Evolutionary conservation across 202 grass and related monocot species (phyloP).

Genomic region (Carex arenaria): DNA sequence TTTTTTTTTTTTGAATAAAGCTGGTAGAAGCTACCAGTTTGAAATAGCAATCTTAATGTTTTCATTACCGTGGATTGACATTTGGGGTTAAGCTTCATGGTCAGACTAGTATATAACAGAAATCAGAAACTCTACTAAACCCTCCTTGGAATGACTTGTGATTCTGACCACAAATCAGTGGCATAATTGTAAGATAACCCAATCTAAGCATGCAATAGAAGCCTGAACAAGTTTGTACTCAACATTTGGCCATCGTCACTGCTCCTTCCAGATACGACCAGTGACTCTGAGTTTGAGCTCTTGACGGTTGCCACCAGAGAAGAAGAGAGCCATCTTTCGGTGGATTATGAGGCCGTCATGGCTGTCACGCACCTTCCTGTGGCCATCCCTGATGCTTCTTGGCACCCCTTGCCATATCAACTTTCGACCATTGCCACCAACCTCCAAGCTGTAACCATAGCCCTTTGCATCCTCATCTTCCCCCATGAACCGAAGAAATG

Average conservation of each 20-base stretch:
- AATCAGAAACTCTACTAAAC: not conserved
- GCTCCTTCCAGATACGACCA: slow-evolving; percentile 38
- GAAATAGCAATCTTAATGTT: slow-evolving; percentile 7
- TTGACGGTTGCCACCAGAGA: slow-evolving; percentile 33
- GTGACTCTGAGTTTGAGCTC: slow-evolving; percentile 35
- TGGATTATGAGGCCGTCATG: slow-evolving; percentile 35
- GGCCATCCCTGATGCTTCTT: slow-evolving; percentile 36
- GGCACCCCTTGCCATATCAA: slow-evolving; percentile 37
- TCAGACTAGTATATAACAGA: slow-evolving; percentile 4
- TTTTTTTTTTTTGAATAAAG: too few species aligned
- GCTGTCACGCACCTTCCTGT: slow-evolving; percentile 36
- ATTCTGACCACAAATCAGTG: slow-evolving; percentile 7
- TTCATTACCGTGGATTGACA: not conserved
- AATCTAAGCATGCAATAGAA: slow-evolving; percentile 9
- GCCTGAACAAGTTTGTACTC: slow-evolving; percentile 19
- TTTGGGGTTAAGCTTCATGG: not conserved
- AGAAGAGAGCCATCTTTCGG: slow-evolving; percentile 37
- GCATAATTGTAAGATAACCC: slow-evolving; percentile 1
- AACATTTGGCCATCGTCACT: slow-evolving; percentile 8
- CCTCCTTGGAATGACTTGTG: not conserved
- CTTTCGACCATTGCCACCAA: slow-evolving; percentile 35
- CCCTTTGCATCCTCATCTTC: slow-evolving; percentile 38
- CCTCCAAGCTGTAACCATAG: slow-evolving; percentile 36
- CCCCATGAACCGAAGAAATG: slow-evolving; percentile 35
- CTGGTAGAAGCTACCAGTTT: not conserved